phyloP scores from a whole-genome alignment of 2,329 filamentous ascomycete species.

The Curvularia sp. region DNA sequence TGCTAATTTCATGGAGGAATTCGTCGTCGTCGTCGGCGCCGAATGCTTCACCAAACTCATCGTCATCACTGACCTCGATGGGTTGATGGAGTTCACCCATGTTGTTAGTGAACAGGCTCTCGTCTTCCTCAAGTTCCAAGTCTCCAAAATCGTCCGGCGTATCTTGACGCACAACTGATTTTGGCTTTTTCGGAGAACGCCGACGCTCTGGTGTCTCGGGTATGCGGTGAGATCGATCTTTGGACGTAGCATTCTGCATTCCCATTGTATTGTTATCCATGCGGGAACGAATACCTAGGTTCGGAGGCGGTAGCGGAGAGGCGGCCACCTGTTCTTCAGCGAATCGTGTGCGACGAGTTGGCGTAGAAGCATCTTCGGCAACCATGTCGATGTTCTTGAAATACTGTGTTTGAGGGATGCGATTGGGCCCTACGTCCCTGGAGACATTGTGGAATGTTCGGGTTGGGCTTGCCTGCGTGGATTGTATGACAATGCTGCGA shows the following conservation, averaged over 20 bases:
- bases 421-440: constrained; percentile 19
- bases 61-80: constrained; percentile 21
- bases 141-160: constrained; percentile 35
- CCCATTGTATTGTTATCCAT: not conserved
- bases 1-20: constrained; percentile 51
- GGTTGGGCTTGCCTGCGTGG: constrained; percentile 40
- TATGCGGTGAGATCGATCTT: constrained; percentile 29
- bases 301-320: constrained; percentile 23
- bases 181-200: constrained; percentile 19
- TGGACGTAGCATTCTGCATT: constrained; percentile 6
- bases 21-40: constrained; percentile 36
- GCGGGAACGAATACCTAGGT: constrained; percentile 11
- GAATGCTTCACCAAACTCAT: constrained; percentile 37
- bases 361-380: constrained; percentile 38
- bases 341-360: constrained; percentile 37
- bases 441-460: constrained; percentile 21
- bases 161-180: constrained; percentile 4
- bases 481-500: constrained; percentile 37
- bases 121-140: constrained; percentile 37
- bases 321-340: constrained; percentile 26
- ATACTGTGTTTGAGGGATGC: constrained; percentile 45
- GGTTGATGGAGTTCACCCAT: constrained; percentile 21
- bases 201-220: constrained; percentile 35
- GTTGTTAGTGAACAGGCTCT: constrained; percentile 20
- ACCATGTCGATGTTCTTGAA: constrained; percentile 42